Conservation (phyloP, 306 rosid species). For the Crataegus laevigata region DNA sequence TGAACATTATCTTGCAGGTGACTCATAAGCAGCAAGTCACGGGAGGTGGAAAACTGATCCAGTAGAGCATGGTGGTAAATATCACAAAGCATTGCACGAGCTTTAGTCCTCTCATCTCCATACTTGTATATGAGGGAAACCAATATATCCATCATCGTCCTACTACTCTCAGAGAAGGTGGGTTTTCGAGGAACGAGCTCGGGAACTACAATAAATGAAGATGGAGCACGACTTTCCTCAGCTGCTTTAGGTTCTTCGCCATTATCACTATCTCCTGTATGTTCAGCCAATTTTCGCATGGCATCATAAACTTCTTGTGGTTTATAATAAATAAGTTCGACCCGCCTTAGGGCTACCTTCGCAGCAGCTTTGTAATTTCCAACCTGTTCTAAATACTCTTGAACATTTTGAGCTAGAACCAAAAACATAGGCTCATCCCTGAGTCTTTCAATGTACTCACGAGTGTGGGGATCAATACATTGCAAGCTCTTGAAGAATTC, state of each 20-base stretch:
- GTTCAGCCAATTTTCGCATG: constrained; percentile 81
- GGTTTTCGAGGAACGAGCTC: constrained; percentile 83
- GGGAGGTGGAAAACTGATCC: constrained; percentile 74
- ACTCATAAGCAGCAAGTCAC: constrained; percentile 94
- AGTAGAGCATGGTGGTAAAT: constrained; percentile 87
- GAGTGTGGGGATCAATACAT: constrained; percentile 95
- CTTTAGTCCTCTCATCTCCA: constrained; percentile 93
- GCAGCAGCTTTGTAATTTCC: constrained; percentile 67
- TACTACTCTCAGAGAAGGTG: constrained; percentile 71
- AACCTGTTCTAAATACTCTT: constrained; percentile 69
- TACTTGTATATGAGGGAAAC: constrained; percentile 71
- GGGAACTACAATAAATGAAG: constrained; percentile 69
- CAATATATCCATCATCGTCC: constrained; percentile 72
- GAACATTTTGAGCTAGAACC: constrained; percentile 93
- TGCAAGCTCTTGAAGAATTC: constrained; percentile 96
- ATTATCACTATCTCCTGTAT: constrained; percentile 43
- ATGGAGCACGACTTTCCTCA: constrained; percentile 62
- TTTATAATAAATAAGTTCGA: constrained; percentile 79
- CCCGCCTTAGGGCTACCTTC: constrained; percentile 77
- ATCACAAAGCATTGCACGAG: constrained; percentile 98
- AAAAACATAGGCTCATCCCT: constrained; percentile 74
- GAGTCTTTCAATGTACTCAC: constrained; percentile 92
- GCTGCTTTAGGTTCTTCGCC: constrained; percentile 43
- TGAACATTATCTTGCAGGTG: constrained; percentile 88
- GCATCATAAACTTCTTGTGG: constrained; percentile 97